These are phyloP conservation scores for Pseudogymnoascus sp. DNA, from an alignment of 2,329 filamentous ascomycete species.

Conservation along the genomic window DNA sequence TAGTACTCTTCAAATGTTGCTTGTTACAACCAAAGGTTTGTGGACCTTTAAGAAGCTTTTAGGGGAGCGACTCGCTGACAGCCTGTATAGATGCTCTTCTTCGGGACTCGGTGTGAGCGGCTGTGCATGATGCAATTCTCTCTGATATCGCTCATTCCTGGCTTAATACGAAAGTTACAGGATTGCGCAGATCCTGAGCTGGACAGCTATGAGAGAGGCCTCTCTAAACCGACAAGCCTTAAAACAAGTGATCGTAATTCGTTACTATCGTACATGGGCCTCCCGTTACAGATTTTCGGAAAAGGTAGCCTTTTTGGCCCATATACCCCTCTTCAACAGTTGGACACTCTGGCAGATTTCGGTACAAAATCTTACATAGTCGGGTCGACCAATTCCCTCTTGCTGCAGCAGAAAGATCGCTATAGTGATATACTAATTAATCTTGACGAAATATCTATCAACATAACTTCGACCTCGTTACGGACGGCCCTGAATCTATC, in stretches of 20 bases:
- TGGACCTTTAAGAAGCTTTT: slow-evolving; percentile 7
- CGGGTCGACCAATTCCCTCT: slow-evolving; percentile 88
- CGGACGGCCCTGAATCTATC: slow-evolving; percentile 70
- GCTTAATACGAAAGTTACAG: slow-evolving; percentile 81
- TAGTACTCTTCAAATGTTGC: slow-evolving; percentile 90
- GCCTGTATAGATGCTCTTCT: slow-evolving; percentile 80
- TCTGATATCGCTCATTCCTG: slow-evolving; percentile 88
- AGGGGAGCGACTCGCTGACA: slow-evolving; percentile 7
- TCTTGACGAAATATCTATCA: slow-evolving; percentile 81
- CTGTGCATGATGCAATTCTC: slow-evolving; percentile 99
- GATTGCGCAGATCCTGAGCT: slow-evolving; percentile 94
- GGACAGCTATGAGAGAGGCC: slow-evolving; percentile 69
- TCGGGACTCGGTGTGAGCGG: slow-evolving; percentile 89
- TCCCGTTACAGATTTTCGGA: slow-evolving; percentile 91
- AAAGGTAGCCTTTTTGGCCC: slow-evolving; percentile 94
- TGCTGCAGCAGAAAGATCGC: slow-evolving; percentile 88
- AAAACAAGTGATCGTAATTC: slow-evolving; percentile 88
- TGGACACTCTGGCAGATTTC: slow-evolving; percentile 87
- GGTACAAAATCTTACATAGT: slow-evolving; percentile 97
- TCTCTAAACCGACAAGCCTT: slow-evolving; percentile 73
- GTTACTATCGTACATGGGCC: slow-evolving; percentile 84
- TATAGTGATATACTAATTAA: slow-evolving; percentile 97
- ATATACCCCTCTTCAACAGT: slow-evolving; percentile 91
- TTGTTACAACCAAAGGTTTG: slow-evolving; percentile 86
- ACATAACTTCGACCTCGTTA: slow-evolving; percentile 73